Evolutionary conservation across 1,284 basidiomycete species (phyloP), one percentile per base, ranked within the genome.

Genomic region (Sporisorium exsertum): DNA sequence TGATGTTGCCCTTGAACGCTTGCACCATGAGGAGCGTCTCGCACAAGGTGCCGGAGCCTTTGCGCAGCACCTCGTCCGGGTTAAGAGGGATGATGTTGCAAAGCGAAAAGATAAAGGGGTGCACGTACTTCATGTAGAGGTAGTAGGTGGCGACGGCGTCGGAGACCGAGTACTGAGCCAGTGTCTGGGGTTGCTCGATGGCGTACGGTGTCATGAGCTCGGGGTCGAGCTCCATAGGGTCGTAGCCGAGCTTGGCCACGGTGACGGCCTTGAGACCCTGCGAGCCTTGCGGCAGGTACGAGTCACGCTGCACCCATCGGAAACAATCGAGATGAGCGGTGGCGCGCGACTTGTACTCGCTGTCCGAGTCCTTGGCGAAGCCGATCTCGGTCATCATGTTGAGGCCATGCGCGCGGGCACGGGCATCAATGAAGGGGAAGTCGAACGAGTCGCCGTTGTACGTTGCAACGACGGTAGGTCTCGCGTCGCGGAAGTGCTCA

Each of bases 201-300:
- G 97, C 97, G 86, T 99, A 99, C 92, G 97, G 97, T 24, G 97
- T 99, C 97, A 99, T 99, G 46, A 99, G 89, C 84, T 99, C 97
- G 0, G 97, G 97, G 87, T 99, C 97, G 54, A 99, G 89, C 83
- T 99, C 97, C 70, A 97, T 94, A 9, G 97, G 97, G 84, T 97
- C 91, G 86, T 99, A 99, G 5, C 96, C 97, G 7, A 99, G 88
- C 87, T 99, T 99, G 29, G 94, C 91, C 0, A 93, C 96, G 0
- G 97, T 99, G 33, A 99, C 97, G 0, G 97, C 97, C 84, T 99
- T 99, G 84, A 99, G 88, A 83, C 97, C 97, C 86, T 99, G 97
- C 88, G 93, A 95, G 35, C 97, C 97, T 87, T 99, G 97, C 0
- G 97, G 97, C 7, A 99, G 88, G 85, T 99, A 99, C n/a, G 95